Percentiles rank a stretch among this genome's conserved stretches.
Evolutionary conservation across 2,329 filamentous ascomycete species (phyloP).

Genomic region (Sclerotinia borealis): DNA sequence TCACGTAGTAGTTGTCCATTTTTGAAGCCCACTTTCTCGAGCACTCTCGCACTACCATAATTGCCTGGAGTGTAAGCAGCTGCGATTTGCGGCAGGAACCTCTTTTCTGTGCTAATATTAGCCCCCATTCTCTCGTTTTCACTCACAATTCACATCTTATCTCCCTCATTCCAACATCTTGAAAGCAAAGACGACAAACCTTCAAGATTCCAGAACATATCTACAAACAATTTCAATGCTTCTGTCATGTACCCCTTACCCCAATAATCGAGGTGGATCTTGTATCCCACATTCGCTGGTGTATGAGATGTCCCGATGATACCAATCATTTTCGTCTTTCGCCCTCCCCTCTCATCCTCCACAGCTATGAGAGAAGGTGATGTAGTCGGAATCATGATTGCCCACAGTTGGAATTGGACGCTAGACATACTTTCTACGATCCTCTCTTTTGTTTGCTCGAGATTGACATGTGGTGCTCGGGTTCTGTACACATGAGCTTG

Average conservation of each 20-base stretch:
- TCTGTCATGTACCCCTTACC: conserved; percentile 18
- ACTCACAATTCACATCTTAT: too few relatives aligned
- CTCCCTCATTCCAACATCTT: background rate
- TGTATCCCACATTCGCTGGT: conserved; percentile 18
- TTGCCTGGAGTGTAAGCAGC: conserved; percentile 20
- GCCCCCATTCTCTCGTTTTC: background rate
- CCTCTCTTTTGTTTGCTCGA: background rate
- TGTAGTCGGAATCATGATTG: background rate
- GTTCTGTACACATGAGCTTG: background rate
- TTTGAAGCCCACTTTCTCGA: conserved; percentile 20
- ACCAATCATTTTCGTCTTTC: conserved; percentile 5
- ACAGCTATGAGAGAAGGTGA: background rate
- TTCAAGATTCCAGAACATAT: conserved; percentile 6
- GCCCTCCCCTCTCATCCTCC: background rate
- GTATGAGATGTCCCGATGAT: background rate
- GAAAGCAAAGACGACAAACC: background rate
- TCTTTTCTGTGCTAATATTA: background rate
- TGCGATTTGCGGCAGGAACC: background rate
- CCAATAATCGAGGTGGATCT: conserved; percentile 16
- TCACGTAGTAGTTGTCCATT: conserved; percentile 13
- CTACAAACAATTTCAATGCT: conserved; percentile 15
- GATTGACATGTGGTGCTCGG: background rate
- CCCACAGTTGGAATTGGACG: background rate
- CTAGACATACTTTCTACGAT: background rate
- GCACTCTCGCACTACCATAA: conserved; percentile 18